Conservation (phyloP, 1,284 basidiomycete genomes). For the Ustilago lituana region DNA sequence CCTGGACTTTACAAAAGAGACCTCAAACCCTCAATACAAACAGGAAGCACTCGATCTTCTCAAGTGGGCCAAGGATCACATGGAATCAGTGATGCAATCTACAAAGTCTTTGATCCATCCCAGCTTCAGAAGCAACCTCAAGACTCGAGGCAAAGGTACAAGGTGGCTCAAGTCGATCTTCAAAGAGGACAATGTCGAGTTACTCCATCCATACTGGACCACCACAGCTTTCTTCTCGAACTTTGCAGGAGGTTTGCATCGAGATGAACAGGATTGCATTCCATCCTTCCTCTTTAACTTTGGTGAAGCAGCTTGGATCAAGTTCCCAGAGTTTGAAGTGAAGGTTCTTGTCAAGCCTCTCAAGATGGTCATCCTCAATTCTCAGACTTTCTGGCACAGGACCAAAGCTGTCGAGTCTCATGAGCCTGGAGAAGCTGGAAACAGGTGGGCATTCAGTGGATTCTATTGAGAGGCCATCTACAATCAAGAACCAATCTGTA, state of each 20-base stretch:
- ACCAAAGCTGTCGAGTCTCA: background rate
- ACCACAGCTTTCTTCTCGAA: slow-evolving; percentile 1
- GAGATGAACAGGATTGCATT: background rate
- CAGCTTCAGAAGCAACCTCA: background rate
- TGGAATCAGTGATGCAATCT: too few species aligned
- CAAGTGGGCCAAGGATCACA: background rate
- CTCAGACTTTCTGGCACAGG: background rate
- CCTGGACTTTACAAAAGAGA: background rate
- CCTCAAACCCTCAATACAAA: background rate
- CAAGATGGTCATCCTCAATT: too few species aligned
- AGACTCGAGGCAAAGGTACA: background rate
- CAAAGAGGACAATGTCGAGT: background rate
- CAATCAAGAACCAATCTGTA: background rate
- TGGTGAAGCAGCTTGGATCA: background rate
- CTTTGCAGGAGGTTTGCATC: background rate
- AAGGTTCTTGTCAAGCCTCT: background rate
- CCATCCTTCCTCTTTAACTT: slow-evolving; percentile 1
- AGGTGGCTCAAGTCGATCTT: background rate
- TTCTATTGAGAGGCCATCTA: background rate
- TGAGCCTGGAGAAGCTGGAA: too few species aligned
- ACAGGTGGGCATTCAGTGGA: slow-evolving; percentile 3
- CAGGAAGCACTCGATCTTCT: background rate
- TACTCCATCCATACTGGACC: background rate
- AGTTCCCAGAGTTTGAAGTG: background rate
- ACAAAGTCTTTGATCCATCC: background rate